These are phyloP conservation scores for Moesziomyces aphidis DNA, from an alignment of 1,284 basidiomycete genomes.

Conservation along the genomic window DNA sequence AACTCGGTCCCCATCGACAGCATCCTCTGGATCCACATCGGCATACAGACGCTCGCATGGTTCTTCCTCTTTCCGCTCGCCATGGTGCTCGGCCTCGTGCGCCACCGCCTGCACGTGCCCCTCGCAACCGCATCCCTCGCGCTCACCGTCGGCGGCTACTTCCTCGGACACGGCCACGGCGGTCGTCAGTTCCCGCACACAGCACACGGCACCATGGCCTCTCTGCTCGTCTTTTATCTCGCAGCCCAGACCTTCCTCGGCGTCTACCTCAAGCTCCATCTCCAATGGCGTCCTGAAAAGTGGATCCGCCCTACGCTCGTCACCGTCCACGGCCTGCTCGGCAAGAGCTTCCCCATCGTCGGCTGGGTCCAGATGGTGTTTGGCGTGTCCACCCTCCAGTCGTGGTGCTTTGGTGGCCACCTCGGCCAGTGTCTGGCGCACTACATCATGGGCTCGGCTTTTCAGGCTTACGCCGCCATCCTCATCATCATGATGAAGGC, in stretches of 20 bases:
- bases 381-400: slow-evolving; percentile 60
- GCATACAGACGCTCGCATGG: slow-evolving; percentile 57
- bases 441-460: slow-evolving; percentile 71
- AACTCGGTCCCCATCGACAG: slow-evolving; percentile 59
- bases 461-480: slow-evolving; percentile 84
- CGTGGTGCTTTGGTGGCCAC: slow-evolving; percentile 77
- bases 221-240: slow-evolving; percentile 57
- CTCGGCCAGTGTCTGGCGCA: slow-evolving; percentile 75
- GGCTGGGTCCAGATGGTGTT: slow-evolving; percentile 73
- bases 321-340: slow-evolving; percentile 80
- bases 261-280: slow-evolving; percentile 91
- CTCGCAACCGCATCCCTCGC: slow-evolving; percentile 51
- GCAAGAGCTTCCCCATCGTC: slow-evolving; percentile 85
- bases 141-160: slow-evolving; percentile 59
- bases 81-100: slow-evolving; percentile 65
- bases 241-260: slow-evolving; percentile 77
- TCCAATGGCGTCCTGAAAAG: slow-evolving; percentile 76
- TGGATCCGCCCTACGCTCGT: slow-evolving; percentile 81
- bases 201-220: slow-evolving; percentile 63
- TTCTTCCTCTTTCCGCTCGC: slow-evolving; percentile 61
- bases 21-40: slow-evolving; percentile 65
- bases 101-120: slow-evolving; percentile 64
- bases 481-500: slow-evolving; percentile 84
- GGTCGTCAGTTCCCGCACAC: slow-evolving; percentile 63
- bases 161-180: slow-evolving; percentile 60